Base-by-base conservation (phyloP, 495 filamentous ascomycete genomes). In the Durotheca rogersii region DNA sequence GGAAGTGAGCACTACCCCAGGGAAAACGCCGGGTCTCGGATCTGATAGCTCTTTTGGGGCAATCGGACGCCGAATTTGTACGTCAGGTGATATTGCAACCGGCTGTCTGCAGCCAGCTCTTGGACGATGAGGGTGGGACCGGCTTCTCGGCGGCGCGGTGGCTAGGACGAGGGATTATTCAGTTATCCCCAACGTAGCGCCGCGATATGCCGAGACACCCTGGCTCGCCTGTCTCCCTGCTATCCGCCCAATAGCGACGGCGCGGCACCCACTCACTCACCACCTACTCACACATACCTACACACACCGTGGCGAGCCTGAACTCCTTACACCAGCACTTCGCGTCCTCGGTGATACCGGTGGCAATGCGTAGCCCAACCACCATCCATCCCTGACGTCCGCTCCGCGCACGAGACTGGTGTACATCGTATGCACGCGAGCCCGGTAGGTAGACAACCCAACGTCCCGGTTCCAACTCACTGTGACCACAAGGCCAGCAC, bases 391-490 rank as follows among this genome's bases (percentile, higher is more conserved):
- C 51, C 31, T 45, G 41, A 47, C 56, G 44, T 43, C 62, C 30
- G 35, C 33, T 39, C 51, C 46, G 56, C 36, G 60, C 61, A 66
- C 60, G 62, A 56, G 60, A 58, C 54, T 53, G 43, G 42, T 25
- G 31, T 41, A 53, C 49, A 59, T 53, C 53, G 49, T 59, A 59
- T 59, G 56, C 56, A 53, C 34, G 38, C 56, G 47, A 41, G 41
- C 30, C 50, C 50, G 34, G 56, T 9, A 59, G 35, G 17, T 18
- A 45, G 35, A 17, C 15, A 45, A 50, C 20, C 56, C 56, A 59
- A 63, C 43, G 46, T 51, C 45, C 53, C 60, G 62, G 62, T 56
- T 56, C 62, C 49, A 60, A 61, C 62, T 59, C 62, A 66, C 62
- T 66, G 62, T 66, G 62, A 58, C 56, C 33, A 53, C 51, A 42